Percentiles rank a stretch among this genome's conserved stretches.
Conservation (phyloP, 2,329 filamentous ascomycete species). For the Penicillium corylophilum region DNA sequence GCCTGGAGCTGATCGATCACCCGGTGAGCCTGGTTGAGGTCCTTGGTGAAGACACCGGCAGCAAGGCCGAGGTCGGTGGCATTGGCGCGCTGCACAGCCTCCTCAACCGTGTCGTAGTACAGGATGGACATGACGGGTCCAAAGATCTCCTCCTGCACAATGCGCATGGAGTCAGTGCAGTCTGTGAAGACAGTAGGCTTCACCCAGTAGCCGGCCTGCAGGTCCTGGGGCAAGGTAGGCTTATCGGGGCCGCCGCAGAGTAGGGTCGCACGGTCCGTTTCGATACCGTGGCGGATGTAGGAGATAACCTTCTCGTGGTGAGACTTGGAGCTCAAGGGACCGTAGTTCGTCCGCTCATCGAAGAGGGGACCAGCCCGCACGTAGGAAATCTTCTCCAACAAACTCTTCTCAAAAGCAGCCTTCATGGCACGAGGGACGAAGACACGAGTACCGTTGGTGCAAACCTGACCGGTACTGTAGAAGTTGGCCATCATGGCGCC, state of each 20-base stretch:
- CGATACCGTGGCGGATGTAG: slow-evolving; percentile 74
- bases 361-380: slow-evolving; percentile 72
- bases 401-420: slow-evolving; percentile 63
- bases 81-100: slow-evolving; percentile 72
- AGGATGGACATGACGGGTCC: slow-evolving; percentile 83
- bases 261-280: slow-evolving; percentile 70
- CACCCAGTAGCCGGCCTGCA: slow-evolving; percentile 75
- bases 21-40: slow-evolving; percentile 71
- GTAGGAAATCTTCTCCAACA: slow-evolving; percentile 68
- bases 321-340: slow-evolving; percentile 71
- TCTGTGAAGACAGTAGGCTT: slow-evolving; percentile 81
- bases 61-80: slow-evolving; percentile 74
- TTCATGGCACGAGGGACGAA: slow-evolving; percentile 72
- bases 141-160: slow-evolving; percentile 82
- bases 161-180: slow-evolving; percentile 78
- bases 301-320: slow-evolving; percentile 76
- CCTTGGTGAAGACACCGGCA: slow-evolving; percentile 76
- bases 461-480: slow-evolving; percentile 86
- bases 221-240: slow-evolving; percentile 53
- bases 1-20: slow-evolving; percentile 71
- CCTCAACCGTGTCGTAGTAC: slow-evolving; percentile 67
- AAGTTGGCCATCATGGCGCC: slow-evolving; percentile 94
- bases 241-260: slow-evolving; percentile 68
- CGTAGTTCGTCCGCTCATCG: slow-evolving; percentile 74
- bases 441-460: slow-evolving; percentile 87